phyloP scores from a whole-genome alignment of 768 basidiomycete genomes.

The Amanita brunnescens region DNA sequence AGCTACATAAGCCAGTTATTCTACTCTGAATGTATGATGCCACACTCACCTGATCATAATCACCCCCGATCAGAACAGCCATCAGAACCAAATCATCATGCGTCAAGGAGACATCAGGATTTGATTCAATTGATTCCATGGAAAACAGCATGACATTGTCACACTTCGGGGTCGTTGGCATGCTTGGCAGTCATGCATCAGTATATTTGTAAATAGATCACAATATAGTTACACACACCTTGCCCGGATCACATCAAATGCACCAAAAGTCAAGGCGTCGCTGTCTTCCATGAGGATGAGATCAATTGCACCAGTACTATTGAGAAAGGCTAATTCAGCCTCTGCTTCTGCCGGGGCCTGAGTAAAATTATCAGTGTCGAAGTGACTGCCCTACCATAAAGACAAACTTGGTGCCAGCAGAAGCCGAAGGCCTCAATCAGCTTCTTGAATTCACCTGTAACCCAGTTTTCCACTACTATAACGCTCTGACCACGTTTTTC shows the following conservation, averaged over 20 bases:
- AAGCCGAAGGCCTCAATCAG: conserved; percentile 36
- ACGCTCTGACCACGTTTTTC: conserved; percentile 30
- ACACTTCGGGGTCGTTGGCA: not conserved
- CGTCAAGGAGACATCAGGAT: not conserved
- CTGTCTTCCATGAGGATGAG: conserved; percentile 12
- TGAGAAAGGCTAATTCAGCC: conserved; percentile 8
- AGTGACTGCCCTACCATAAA: not conserved
- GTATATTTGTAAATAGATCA: not conserved
- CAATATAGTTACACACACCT: not conserved
- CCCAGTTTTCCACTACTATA: conserved; percentile 19
- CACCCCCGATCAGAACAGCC: conserved; percentile 3
- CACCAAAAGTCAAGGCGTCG: conserved; percentile 15
- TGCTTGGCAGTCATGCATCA: not conserved
- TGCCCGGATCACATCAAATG: conserved; percentile 4
- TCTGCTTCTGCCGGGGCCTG: conserved; percentile 17
- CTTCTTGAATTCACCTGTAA: conserved; percentile 16
- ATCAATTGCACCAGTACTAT: conserved; percentile 1
- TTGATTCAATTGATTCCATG: not conserved
- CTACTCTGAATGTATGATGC: too few relatives aligned
- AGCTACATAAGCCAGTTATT: not conserved
- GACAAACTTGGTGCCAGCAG: conserved; percentile 19
- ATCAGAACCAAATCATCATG: not conserved
- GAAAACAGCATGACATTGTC: not conserved
- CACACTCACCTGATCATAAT: not conserved
- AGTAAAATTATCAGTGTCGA: not conserved